Base-by-base conservation (phyloP, 2,329 filamentous ascomycete genomes). In the Cladorrhinum sp. region DNA sequence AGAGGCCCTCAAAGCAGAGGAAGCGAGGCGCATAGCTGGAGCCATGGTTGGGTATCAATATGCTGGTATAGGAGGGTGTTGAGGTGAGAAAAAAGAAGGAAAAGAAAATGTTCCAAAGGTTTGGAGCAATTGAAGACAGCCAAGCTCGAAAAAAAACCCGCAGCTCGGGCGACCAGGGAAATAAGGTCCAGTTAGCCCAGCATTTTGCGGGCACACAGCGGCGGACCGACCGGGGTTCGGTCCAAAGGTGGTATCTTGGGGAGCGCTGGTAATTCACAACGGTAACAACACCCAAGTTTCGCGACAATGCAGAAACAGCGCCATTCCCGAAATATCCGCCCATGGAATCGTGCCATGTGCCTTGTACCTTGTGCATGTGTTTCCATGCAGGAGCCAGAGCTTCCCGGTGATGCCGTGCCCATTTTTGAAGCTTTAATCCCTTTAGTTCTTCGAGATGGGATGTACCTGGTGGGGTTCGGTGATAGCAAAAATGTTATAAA, bases 1-100 rank as follows among this genome's bases (percentile, higher is more conserved):
- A 62, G 89, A 87, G 73, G 91, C 85, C 80, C 93, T 89, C 75
- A 98, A 83, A 78, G 91, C 87, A 77, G 90, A 85, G 74, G 89
- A 87, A 80, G 89, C 87, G 74, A 96, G 78, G 82, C 91, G 89
- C 76, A 95, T 80, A 75, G 91, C 85, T 74, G 91, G 87, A 76
- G 92, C 89, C 91, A 96, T 96, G 79, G 79, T 85, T 74, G 62
- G 59, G 62, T 67, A 64, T 63, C 57, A 45, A 45, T 71, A 57
- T 50, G 70, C 71, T 70, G 66, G 66, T 64, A 62, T 68, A 65
- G 63, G 64, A 70, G 64, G 67, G 71, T 71, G 62, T 72, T 68
- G 69, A 71, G 70, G 70, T 74, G 72, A 72, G 73, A 69, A 73
- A 67, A 70, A 73, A 64, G 70, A 67, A 70, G 71, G 70, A 71